A percentile compares a stretch with the other conserved stretches of the same genome.
Conservation (phyloP, 495 filamentous ascomycete genomes). For the Aspergillus affinis region DNA sequence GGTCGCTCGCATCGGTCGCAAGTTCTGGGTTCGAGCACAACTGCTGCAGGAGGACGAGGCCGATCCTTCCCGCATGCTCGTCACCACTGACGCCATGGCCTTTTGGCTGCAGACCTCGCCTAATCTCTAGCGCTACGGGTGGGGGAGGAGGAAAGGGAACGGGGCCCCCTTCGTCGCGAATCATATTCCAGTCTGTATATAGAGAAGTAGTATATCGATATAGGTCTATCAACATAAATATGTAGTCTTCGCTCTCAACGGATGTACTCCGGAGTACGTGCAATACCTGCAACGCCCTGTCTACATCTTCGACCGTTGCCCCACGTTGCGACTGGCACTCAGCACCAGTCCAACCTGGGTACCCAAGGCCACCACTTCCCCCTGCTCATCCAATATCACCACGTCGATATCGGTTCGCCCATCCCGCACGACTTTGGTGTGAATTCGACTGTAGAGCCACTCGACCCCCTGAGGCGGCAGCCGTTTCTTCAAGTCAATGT, state of each 20-base stretch:
- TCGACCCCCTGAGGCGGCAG: constrained; percentile 59
- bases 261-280: too few relatives aligned
- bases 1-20: constrained; percentile 34
- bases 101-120: constrained; percentile 39
- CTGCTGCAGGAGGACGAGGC: constrained; percentile 38
- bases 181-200: constrained; percentile 4
- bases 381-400: constrained; percentile 54
- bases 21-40: constrained; percentile 45
- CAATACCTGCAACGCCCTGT: constrained; percentile 22
- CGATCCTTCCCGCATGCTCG: constrained; percentile 23
- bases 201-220: constrained; percentile 9
- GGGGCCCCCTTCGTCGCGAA: too few relatives aligned
- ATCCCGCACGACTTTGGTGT: constrained; percentile 56
- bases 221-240: not conserved
- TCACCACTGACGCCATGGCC: constrained; percentile 43
- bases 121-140: too few relatives aligned
- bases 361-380: constrained; percentile 60
- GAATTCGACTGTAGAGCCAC: constrained; percentile 63
- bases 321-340: constrained; percentile 52
- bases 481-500: constrained; percentile 64
- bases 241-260: too few relatives aligned
- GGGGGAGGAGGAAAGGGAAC: too few relatives aligned
- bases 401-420: constrained; percentile 68
- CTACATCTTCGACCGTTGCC: constrained; percentile 36
- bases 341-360: constrained; percentile 64